Evolutionary conservation across 257 asterid species (phyloP).

Genomic region (Salvia splendens): DNA sequence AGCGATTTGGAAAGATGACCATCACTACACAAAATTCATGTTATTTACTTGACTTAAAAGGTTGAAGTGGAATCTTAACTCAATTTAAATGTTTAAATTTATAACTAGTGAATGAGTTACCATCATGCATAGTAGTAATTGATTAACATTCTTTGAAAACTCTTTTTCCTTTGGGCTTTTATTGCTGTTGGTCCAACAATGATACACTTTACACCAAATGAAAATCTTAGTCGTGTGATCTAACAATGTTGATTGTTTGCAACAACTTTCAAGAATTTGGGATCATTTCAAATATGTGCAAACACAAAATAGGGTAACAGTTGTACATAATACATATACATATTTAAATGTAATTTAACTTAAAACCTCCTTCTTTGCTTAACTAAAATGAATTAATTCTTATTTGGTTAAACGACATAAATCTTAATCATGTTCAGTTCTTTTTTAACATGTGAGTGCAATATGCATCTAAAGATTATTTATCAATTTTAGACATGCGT

Average conservation of each 20-base stretch:
- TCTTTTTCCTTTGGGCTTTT: constrained; percentile 24
- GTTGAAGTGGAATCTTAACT: no score
- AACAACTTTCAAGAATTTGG: not conserved
- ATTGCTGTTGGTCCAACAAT: no score
- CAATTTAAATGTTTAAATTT: not conserved
- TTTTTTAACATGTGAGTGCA: not conserved
- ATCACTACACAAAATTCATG: no score
- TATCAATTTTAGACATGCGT: not conserved
- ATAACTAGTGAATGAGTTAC: not conserved
- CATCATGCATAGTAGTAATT: not conserved
- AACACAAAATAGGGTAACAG: no score
- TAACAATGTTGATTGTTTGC: not conserved
- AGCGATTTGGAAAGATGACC: no score
- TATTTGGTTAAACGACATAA: not conserved
- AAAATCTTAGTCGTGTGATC: not conserved
- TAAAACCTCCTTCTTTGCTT: not conserved
- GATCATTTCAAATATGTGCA: not conserved
- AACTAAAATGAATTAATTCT: not conserved
- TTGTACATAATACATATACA: not conserved
- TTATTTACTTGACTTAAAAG: no score
- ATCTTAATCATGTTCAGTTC: not conserved
- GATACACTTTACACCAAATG: no score
- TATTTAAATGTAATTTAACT: not conserved
- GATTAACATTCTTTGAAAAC: constrained; percentile 26
- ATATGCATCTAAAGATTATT: not conserved